Percentiles rank a stretch among this genome's conserved stretches.
These are phyloP conservation scores for Filosporella fistucella DNA, from an alignment of 495 filamentous ascomycete species.

Conservation along the genomic window DNA sequence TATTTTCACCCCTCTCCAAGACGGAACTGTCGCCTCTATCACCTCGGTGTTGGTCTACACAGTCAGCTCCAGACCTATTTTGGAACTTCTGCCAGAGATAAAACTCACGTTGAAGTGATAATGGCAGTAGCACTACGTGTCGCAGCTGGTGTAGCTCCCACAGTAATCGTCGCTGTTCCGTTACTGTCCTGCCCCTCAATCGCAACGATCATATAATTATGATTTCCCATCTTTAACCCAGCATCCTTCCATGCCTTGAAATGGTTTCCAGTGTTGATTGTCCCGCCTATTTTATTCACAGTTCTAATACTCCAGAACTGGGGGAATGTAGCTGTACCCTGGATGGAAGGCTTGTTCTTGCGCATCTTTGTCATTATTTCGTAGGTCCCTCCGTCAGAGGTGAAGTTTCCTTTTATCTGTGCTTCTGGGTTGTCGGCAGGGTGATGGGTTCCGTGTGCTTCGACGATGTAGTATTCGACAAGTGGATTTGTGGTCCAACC, in stretches of 20 bases:
- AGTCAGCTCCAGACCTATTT: no score
- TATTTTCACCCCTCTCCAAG: no score
- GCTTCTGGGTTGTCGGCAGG: slow-evolving; percentile 35
- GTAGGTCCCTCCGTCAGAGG: slow-evolving; percentile 58
- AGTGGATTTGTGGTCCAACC: slow-evolving; percentile 55
- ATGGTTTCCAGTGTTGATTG: slow-evolving; percentile 23
- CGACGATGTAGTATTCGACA: slow-evolving; percentile 59
- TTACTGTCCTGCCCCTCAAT: slow-evolving; percentile 9
- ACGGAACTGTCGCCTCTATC: no score
- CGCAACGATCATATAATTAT: slow-evolving; percentile 13
- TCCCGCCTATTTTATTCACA: slow-evolving; percentile 35
- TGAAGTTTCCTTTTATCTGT: slow-evolving; percentile 47
- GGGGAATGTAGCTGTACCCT: slow-evolving; percentile 49
- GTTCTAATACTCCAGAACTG: slow-evolving; percentile 53
- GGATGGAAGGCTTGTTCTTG: slow-evolving; percentile 54
- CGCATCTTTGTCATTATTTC: slow-evolving; percentile 56
- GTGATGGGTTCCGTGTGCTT: slow-evolving; percentile 51
- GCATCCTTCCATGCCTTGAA: slow-evolving; percentile 30
- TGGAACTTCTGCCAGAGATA: no score
- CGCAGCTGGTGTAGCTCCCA: no score
- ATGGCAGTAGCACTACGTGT: no score
- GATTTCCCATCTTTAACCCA: slow-evolving; percentile 30
- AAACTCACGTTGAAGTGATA: no score
- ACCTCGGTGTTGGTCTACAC: no score
- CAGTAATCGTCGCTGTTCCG: slow-evolving; percentile 10